These are phyloP conservation scores for Penicillium waksmanii DNA, from an alignment of 495 filamentous ascomycete species.

Conservation along the genomic window DNA sequence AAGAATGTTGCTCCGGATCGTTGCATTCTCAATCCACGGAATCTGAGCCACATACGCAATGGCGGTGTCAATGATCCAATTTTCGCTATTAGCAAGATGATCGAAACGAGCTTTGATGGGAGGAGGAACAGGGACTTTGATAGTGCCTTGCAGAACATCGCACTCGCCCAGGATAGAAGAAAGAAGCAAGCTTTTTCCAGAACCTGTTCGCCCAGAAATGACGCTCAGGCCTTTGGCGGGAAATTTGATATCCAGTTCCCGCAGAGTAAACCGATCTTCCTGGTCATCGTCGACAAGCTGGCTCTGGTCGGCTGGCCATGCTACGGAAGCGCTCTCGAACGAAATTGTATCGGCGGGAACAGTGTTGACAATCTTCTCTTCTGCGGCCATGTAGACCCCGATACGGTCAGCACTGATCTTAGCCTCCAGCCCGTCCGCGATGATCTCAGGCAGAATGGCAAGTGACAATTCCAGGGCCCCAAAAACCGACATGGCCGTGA, in stretches of 20 bases:
- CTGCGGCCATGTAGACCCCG: slow-evolving; percentile 66
- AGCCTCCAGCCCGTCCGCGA: slow-evolving; percentile 68
- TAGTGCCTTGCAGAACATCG: slow-evolving; percentile 49
- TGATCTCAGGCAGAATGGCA: slow-evolving; percentile 72
- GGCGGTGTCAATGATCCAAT: slow-evolving; percentile 56
- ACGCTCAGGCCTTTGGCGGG: slow-evolving; percentile 71
- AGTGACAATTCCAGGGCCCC: slow-evolving; percentile 70
- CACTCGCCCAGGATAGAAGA: slow-evolving; percentile 65
- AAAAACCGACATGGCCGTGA: slow-evolving; percentile 79
- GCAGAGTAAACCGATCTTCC: slow-evolving; percentile 57
- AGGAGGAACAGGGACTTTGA: slow-evolving; percentile 47
- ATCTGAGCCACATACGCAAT: slow-evolving; percentile 82
- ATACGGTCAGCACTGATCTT: slow-evolving; percentile 76
- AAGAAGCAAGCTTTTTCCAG: slow-evolving; percentile 67
- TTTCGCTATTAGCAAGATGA: slow-evolving; percentile 24
- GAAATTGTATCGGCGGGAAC: slow-evolving; percentile 59
- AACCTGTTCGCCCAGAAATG: slow-evolving; percentile 58
- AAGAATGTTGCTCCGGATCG: slow-evolving; percentile 73
- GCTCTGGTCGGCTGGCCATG: slow-evolving; percentile 65
- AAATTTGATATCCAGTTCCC: slow-evolving; percentile 65
- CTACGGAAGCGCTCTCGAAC: slow-evolving; percentile 70
- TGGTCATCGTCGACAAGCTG: slow-evolving; percentile 51
- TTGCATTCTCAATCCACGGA: slow-evolving; percentile 86
- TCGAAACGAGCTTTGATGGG: slow-evolving; percentile 31
- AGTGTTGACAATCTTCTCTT: slow-evolving; percentile 65